Percentiles rank a stretch among this genome's conserved stretches.
Conservation (phyloP, 257 asterid genomes). For the Nicotiana sylvestris region DNA sequence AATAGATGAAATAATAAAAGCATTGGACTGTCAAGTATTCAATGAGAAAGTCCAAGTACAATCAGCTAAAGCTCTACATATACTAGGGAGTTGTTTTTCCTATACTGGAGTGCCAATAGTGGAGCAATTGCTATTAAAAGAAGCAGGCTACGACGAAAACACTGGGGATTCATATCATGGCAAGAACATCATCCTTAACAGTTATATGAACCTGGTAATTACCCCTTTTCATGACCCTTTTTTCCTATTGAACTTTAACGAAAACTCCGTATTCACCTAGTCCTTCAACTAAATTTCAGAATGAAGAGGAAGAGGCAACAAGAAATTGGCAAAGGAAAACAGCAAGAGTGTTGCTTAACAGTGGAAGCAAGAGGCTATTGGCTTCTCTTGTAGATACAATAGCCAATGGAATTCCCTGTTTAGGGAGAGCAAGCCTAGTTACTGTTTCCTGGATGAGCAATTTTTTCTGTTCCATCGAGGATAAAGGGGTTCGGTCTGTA, state of each 20-base stretch:
- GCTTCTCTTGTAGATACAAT: slow-evolving; percentile 55
- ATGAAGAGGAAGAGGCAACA: slow-evolving; percentile 39
- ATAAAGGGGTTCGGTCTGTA: slow-evolving; percentile 28
- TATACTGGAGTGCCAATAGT: slow-evolving; percentile 54
- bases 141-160: slow-evolving; percentile 44
- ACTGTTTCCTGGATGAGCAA: slow-evolving; percentile 71
- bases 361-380: slow-evolving; percentile 42
- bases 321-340: slow-evolving; percentile 53
- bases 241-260: background rate
- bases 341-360: slow-evolving; percentile 41
- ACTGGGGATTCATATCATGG: slow-evolving; percentile 19
- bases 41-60: slow-evolving; percentile 54
- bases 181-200: slow-evolving; percentile 11
- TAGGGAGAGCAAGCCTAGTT: slow-evolving; percentile 69
- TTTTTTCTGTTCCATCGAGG: slow-evolving; percentile 33
- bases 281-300: slow-evolving; percentile 26
- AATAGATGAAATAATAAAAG: slow-evolving; percentile 52
- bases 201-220: slow-evolving; percentile 32
- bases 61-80: slow-evolving; percentile 50
- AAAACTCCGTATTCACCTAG: background rate
- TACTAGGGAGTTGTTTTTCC: slow-evolving; percentile 75
- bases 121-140: slow-evolving; percentile 58
- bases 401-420: slow-evolving; percentile 59
- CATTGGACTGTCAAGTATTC: slow-evolving; percentile 44
- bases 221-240: background rate